A percentile compares a stretch with the other conserved stretches of the same genome.
Evolutionary conservation across 2,329 filamentous ascomycete genomes (phyloP).

Genomic region (Ceratocystis albifundus): DNA sequence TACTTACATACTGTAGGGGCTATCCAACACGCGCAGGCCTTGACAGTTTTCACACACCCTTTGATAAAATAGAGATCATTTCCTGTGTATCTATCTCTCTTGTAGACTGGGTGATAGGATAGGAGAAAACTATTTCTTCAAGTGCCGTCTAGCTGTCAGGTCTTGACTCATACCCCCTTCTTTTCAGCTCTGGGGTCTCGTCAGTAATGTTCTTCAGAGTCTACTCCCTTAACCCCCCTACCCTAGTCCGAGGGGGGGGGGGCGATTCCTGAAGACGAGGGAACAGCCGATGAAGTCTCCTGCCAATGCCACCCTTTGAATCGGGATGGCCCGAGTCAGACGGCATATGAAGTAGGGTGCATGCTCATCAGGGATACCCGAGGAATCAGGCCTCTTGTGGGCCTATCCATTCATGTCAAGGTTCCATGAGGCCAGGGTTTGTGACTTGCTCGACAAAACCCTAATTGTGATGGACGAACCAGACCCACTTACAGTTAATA

Average conservation of each 20-base stretch:
- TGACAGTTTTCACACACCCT: background rate
- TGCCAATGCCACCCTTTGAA: background rate
- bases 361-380: background rate
- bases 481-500: background rate
- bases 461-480: background rate
- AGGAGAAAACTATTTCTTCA: background rate
- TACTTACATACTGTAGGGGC: background rate
- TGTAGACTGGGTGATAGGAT: background rate
- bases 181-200: slow-evolving; percentile 8
- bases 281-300: background rate
- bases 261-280: background rate
- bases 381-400: background rate
- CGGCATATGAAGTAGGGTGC: background rate
- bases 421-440: background rate
- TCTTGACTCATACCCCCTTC: slow-evolving; percentile 9
- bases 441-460: background rate
- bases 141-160: background rate
- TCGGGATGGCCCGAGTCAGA: background rate
- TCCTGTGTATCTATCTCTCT: background rate
- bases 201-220: background rate
- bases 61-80: background rate
- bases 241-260: background rate
- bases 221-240: slow-evolving; percentile 4
- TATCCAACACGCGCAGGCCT: background rate
- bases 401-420: background rate